Evolutionary conservation across 2,329 filamentous ascomycete genomes (phyloP), one percentile per base, ranked within the genome.

Genomic region (Fusarium sublunatum): DNA sequence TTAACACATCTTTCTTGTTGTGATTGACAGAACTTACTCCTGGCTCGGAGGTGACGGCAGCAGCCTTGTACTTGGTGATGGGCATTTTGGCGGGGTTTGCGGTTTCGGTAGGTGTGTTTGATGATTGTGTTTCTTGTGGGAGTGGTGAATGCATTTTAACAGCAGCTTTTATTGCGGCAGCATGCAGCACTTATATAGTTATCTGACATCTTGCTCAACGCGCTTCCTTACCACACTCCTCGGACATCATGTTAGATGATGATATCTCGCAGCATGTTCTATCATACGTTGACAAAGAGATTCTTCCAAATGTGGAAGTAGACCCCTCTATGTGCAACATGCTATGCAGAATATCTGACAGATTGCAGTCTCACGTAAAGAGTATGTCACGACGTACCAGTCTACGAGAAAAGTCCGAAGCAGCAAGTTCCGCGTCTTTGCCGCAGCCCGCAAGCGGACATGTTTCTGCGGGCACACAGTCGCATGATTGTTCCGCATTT

Each of bases 21-120:
- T 2, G 7, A 6, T 13, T 1, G 2, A 9, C 22, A 15, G 1
- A 3, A 40, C 50, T 26, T 45, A 68, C 50, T 24, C 41, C 62
- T 40, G 65, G 65, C 50, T 68, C 65, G 4, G 65, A 68, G 46
- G 65, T 69, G 28, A 69, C 65, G 5, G 65, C 65, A 9, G 66
- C 66, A 2, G 66, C 66, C 41, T 69, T 69, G 53, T 69, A 69
- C 63, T 69, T 69, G 34, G 63, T 64, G 41, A 69, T 69, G 49
- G 49, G 61, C 65, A 68, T 68, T 2, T 22, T 61, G 51, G 28
- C 13, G 12, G 3, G 9, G 5, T 2, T 34, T 28, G 3, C 9
- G 25, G 39, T 44, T 15, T 38, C 8, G 8, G 39, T 6, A 25
- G 10, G 15, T 28, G 15, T 35, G 19, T 28, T 31, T 36, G 19